Conservation (phyloP, 176 grass and related monocot genomes). For the Hordeum vulgare region DNA sequence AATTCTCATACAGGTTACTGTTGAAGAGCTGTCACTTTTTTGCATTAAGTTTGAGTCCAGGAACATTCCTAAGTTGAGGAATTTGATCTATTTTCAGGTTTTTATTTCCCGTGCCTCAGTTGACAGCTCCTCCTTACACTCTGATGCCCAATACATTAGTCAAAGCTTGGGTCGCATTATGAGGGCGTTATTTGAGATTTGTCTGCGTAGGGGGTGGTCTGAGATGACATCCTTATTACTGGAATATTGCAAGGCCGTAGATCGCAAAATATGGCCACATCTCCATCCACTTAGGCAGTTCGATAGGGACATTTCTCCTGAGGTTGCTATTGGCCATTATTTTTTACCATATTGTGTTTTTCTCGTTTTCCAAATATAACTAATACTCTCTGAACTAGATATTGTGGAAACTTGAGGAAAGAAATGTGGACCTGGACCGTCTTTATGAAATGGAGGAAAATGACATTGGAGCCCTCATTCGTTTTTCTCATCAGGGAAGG, state of each 20-base stretch:
- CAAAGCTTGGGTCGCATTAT: conserved; percentile 92
- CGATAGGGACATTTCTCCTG: conserved; percentile 64
- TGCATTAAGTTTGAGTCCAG: neutral
- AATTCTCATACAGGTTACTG: conserved; percentile 94
- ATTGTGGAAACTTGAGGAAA: conserved; percentile 83
- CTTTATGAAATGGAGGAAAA: conserved; percentile 97
- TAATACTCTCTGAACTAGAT: conserved; percentile 46
- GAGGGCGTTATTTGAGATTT: conserved; percentile 98
- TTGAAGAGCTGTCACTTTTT: conserved; percentile 7
- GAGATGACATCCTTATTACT: conserved; percentile 81
- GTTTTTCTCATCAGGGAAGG: conserved; percentile 75
- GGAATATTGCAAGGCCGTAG: conserved; percentile 90
- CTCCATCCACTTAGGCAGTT: conserved; percentile 93
- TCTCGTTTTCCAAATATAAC: conserved; percentile 17
- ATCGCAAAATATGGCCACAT: conserved; percentile 89
- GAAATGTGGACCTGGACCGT: conserved; percentile 72
- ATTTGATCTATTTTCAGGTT: conserved; percentile 51
- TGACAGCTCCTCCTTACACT: conserved; percentile 91
- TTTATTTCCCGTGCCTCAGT: conserved; percentile 84
- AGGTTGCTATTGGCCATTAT: conserved; percentile 37
- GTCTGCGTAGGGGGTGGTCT: conserved; percentile 83
- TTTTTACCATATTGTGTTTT: neutral
- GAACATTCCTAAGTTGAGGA: conserved; percentile 15
- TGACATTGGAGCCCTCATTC: conserved; percentile 84
- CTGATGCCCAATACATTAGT: conserved; percentile 97